Evolutionary conservation across 2,329 filamentous ascomycete genomes (phyloP).

Genomic region (Coleophoma eucalyptorum): DNA sequence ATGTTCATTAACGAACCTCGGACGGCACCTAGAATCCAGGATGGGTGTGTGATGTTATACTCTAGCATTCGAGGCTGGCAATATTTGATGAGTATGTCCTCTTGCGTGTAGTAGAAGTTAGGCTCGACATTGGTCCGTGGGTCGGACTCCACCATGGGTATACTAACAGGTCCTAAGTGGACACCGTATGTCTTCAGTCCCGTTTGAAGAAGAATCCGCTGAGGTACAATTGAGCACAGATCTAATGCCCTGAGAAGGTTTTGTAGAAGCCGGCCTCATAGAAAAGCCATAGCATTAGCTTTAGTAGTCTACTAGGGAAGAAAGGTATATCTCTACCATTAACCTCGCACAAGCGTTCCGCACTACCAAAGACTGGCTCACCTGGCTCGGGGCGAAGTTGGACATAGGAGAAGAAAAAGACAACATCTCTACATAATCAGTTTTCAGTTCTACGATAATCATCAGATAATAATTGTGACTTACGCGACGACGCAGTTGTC

Average conservation of each 20-base stretch:
- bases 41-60: constrained; percentile 45
- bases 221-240: constrained; percentile 1
- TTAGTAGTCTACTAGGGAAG: too few relatives aligned
- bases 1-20: constrained; percentile 45
- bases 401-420: constrained; percentile 6
- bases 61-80: constrained; percentile 31
- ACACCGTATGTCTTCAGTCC: constrained; percentile 27
- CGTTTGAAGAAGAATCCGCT: constrained; percentile 20
- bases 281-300: too few relatives aligned
- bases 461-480: background rate
- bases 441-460: background rate
- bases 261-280: background rate
- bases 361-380: constrained; percentile 1
- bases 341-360: constrained; percentile 1
- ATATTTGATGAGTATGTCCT: constrained; percentile 42
- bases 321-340: background rate
- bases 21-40: constrained; percentile 34
- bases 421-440: background rate
- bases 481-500: background rate
- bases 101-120: constrained; percentile 53
- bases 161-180: constrained; percentile 24
- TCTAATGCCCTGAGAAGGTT: constrained; percentile 4
- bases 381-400: background rate
- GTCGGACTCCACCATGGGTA: constrained; percentile 42
- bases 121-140: constrained; percentile 38